phyloP scores from a whole-genome alignment of 345 rosid genomes.

The Cardamine resedifolia region DNA sequence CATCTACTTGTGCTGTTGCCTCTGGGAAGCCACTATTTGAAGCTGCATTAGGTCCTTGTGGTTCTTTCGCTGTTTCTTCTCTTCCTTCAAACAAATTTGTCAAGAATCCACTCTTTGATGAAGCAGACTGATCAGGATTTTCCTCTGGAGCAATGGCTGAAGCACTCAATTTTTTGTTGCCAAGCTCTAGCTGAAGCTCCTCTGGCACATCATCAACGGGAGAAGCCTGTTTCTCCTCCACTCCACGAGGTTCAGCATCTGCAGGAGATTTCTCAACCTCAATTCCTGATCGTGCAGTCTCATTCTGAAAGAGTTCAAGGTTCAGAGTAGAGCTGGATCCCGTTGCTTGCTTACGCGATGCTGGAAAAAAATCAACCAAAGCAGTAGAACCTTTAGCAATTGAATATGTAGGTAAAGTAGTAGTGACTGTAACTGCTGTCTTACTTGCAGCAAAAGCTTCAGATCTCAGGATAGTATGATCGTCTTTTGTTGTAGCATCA shows the following conservation, averaged over 20 bases:
- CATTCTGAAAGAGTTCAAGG: conserved; percentile 40
- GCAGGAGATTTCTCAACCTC: conserved; percentile 28
- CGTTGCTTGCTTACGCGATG: conserved; percentile 27
- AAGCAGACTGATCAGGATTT: conserved; percentile 9
- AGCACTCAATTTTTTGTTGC: conserved; percentile 33
- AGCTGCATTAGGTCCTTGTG: conserved; percentile 24
- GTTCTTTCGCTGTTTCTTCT: background rate
- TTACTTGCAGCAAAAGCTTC: conserved; percentile 30
- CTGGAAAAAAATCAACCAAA: conserved; percentile 34
- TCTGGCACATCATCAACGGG: conserved; percentile 37
- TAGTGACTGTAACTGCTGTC: conserved; percentile 13
- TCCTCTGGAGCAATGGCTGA: conserved; percentile 8
- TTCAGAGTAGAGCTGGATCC: conserved; percentile 34
- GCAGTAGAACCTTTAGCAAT: conserved; percentile 27
- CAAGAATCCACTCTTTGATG: conserved; percentile 27
- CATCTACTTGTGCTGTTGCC: conserved; percentile 15
- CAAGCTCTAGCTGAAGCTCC: conserved; percentile 43
- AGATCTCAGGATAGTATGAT: conserved; percentile 30
- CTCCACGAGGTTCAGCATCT: conserved; percentile 33
- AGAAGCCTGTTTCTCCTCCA: conserved; percentile 33
- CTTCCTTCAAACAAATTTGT: conserved; percentile 1
- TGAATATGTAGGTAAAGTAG: conserved; percentile 34
- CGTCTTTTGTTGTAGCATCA: conserved; percentile 32
- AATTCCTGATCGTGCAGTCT: conserved; percentile 9
- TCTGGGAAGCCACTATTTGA: conserved; percentile 18